Percentiles rank a stretch among this genome's conserved stretches.
Evolutionary conservation across 75 land plant genomes (phyloP).

Genomic region (Pinus tabuliformis): DNA sequence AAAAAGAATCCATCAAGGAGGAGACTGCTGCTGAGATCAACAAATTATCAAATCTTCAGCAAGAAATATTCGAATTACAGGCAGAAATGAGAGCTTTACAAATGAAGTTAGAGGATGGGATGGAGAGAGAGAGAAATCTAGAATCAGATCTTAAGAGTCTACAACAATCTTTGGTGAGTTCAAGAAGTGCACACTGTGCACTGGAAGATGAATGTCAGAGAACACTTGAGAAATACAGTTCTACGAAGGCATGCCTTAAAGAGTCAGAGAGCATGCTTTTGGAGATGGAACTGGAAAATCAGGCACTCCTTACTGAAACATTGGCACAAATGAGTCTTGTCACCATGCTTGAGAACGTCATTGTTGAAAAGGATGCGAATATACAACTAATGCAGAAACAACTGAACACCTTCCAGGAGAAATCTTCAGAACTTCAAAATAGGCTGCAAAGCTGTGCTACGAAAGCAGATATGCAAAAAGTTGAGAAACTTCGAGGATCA

Average conservation of each 20-base stretch:
- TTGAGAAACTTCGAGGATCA: constrained; percentile 24
- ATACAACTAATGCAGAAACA: constrained; percentile 15
- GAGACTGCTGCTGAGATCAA: constrained; percentile 21
- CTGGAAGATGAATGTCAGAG: constrained; percentile 18
- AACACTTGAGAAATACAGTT: constrained; percentile 25
- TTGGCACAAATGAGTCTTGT: constrained; percentile 27
- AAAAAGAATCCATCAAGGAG: constrained; percentile 18
- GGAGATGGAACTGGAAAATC: constrained; percentile 27
- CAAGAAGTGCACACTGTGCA: constrained; percentile 14
- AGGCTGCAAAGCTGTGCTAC: constrained; percentile 12
- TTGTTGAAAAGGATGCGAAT: constrained; percentile 23
- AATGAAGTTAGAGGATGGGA: constrained; percentile 12
- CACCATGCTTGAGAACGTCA: constrained; percentile 20
- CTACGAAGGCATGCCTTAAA: not conserved
- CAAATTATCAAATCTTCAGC: constrained; percentile 15
- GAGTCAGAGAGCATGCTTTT: not conserved
- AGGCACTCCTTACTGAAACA: constrained; percentile 21
- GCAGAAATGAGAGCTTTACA: constrained; percentile 25
- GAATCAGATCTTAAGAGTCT: constrained; percentile 20
- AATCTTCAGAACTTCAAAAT: constrained; percentile 14
- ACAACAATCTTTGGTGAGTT: constrained; percentile 10
- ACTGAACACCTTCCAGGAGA: constrained; percentile 12
- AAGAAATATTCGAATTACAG: constrained; percentile 16
- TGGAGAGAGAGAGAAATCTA: constrained; percentile 17
- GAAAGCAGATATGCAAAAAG: not conserved